Evolutionary conservation across 495 filamentous ascomycete species (phyloP), one percentile per base, ranked within the genome.

Genomic region (Letharia lupina): DNA sequence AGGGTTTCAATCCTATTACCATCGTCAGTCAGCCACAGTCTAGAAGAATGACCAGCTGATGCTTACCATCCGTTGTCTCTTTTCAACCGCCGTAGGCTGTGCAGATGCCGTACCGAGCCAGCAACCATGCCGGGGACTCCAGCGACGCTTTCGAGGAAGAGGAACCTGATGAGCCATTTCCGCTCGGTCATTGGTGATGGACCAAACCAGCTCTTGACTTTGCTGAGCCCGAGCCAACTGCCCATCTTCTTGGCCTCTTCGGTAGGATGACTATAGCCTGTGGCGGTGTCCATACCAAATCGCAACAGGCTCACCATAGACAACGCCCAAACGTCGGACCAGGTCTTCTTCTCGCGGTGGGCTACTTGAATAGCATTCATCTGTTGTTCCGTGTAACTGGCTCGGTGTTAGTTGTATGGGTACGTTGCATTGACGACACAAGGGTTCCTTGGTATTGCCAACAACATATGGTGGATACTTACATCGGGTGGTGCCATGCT

Each of bases 91-190:
- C 94, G 81, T 65, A 98, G 77, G 68, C 87, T 91, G 71, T 89
- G 84, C 10, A 98, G 78, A 76, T 98, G 94, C 28, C 94, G 81
- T 16, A 98, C 77, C 88, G 96, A 96, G 12, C 93, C 94, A 0
- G 87, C 94, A 8, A 98, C 95, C 91, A 98, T 98, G 0, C 95
- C 95, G 0, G 95, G 95, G 0, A 98, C 94, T 28, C 88, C 94
- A 13, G 94, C 94, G 41, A 98, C 90, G 61, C 88, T 92, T 75
- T 98, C 94, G 61, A 98, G 82, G 77, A 98, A 98, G 67, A 98
- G 81, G 70, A 96, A 90, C 31, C 94, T 83, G 15, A 89, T 82
- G 48, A 97, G 76, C 89, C 89, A 93, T 70, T 91, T 89, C 31
- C 83, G 74, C 72, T 89, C 87, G 0, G 77, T 88, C 89, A 93